Evolutionary conservation across 1,284 basidiomycete species (phyloP), one percentile per base, ranked within the genome.

Genomic region (Cronartium ribicola): DNA sequence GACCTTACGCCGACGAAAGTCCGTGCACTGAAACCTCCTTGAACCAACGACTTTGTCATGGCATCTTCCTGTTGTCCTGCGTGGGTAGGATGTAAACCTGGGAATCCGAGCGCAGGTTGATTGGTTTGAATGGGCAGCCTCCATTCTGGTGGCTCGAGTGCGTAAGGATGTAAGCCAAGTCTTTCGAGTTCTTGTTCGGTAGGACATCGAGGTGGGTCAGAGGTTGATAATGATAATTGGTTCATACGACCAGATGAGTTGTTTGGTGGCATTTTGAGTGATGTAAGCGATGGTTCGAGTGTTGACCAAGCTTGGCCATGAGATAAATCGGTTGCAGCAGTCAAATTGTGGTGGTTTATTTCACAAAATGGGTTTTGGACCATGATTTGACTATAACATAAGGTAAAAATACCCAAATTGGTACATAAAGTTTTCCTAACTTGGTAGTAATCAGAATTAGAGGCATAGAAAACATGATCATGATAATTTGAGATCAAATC

Each of bases 1-100:
- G 36, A 44, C 82, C 85, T 78, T 77, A 90, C 90, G 51, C 86
- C 84, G 46, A 94, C 88, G 36, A 87, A 83, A 17, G 84, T 84
- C 39, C 84, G 83, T 36, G 88, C 83, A 6, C 84, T 79, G 76
- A 90, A 90, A 0, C 95, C 95, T 79, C 86, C 86, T 83, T 90
- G 90, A 75, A 97, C 87, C 78, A 89, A 89, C 0, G 81, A 79
- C 75, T 91, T 88, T 0, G 90, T 89, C 71, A 96, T 83, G 4
- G 88, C 82, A 79, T 96, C 93, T 81, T 96, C 94, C 39, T 90
- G 88, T 81, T 94, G 91, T 6, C 87, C 87, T 17, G 90, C 87
- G 68, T 87, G 85, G 3, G 92, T 90, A 51, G 93, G 92, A 80
- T 90, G 88, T 80, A 93, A 93, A 44, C 92, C 91, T 66, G 88